These are phyloP conservation scores for Psilocybe tampanensis DNA, from an alignment of 768 basidiomycete genomes.

Conservation along the genomic window DNA sequence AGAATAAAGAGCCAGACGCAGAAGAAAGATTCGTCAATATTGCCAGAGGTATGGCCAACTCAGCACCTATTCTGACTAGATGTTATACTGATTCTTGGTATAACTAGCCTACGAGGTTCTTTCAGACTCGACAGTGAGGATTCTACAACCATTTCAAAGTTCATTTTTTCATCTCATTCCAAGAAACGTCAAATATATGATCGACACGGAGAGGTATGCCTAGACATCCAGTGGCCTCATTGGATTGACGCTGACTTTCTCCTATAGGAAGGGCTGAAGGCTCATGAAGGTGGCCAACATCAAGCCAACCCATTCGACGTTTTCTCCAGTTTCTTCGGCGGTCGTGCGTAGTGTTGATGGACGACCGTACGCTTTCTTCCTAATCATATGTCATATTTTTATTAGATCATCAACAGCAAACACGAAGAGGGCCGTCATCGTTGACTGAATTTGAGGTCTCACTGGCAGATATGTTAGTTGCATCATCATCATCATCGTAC, in stretches of 20 bases:
- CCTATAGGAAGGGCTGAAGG: conserved; percentile 84
- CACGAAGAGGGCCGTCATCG: conserved; percentile 74
- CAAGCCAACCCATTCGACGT: conserved; percentile 92
- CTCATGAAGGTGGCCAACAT: conserved; percentile 85
- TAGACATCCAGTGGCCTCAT: not conserved
- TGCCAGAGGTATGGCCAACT: conserved; percentile 74
- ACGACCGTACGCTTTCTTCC: not conserved
- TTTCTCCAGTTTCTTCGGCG: conserved; percentile 92
- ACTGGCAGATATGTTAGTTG: conserved; percentile 76
- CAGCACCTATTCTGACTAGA: not conserved
- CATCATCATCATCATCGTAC: not conserved
- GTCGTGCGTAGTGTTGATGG: conserved; percentile 48
- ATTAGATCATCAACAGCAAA: conserved; percentile 59
- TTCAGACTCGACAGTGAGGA: conserved; percentile 74
- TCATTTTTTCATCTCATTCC: conserved; percentile 1
- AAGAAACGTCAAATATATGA: conserved; percentile 96
- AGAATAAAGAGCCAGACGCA: conserved; percentile 84
- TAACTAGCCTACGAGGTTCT: conserved; percentile 91
- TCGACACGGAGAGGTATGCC: conserved; percentile 79
- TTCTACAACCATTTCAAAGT: not conserved
- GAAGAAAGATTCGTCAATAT: conserved; percentile 90
- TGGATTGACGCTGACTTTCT: conserved; percentile 1
- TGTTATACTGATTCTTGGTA: not conserved
- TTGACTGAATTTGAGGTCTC: conserved; percentile 84
- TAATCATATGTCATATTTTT: not conserved